Base-by-base conservation (phyloP, 2,329 filamentous ascomycete genomes). In the Sclerotinia borealis region DNA sequence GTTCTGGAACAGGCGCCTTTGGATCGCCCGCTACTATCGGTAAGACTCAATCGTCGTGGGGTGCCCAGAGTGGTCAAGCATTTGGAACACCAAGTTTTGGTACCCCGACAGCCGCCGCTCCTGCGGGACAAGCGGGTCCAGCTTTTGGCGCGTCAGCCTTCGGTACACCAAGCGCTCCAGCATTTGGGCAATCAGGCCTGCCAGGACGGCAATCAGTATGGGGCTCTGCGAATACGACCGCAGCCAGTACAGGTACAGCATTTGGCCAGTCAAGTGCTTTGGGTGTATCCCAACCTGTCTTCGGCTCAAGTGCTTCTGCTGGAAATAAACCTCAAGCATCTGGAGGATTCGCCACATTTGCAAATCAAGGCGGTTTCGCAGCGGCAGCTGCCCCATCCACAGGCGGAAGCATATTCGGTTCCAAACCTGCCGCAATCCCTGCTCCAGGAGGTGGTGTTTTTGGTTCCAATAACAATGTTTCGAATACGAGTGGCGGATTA, bases 241-340 rank as follows among this genome's bases (percentile, higher is more conserved):
- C 77, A 4, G 66, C 47, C 7, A 63, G 61, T 31, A 62, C 75
- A 47, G 67, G 74, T 37, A 70, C 72, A 22, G 76, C 81, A 1
- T 87, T 87, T 73, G 84, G 84, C 1, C 83, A 86, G 70, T 74
- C 80, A 9, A 78, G 79, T 17, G 83, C 84, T 62, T 71, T 79
- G 8, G 76, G 74, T 59, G 68, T 71, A 45, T 67, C 68, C 59
- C 75, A 78, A 59, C 73, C 77, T 6, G 75, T 75, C 3, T 77
- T 75, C 54, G 73, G 70, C 17, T 64, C 71, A 39, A 68, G 72
- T 9, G 64, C 66, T 29, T 74, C 67, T 34, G 64, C 63, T 25
- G 70, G 75, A 4, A 70, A 65, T 45, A 59, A 64, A 17, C 69
- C 76, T 5, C 69, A 77, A 1, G 59, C 75, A 8, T 76, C 77